These are phyloP conservation scores for Fraxinus baroniana DNA, from an alignment of 305 asterid genomes.

Conservation along the genomic window DNA sequence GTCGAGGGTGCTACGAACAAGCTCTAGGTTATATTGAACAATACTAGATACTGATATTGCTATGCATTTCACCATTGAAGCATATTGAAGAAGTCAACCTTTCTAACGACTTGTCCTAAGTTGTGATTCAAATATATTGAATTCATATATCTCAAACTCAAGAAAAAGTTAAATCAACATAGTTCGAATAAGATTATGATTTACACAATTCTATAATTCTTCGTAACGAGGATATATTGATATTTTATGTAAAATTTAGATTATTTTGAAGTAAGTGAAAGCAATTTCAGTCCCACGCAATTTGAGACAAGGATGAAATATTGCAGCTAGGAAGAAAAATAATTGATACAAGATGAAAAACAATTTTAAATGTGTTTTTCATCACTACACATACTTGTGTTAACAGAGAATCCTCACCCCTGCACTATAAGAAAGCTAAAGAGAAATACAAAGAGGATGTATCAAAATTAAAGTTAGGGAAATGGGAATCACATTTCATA, in stretches of 20 bases:
- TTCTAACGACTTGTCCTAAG: background rate
- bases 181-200: background rate
- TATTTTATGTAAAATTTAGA: background rate
- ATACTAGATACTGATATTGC: too few species aligned
- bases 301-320: background rate
- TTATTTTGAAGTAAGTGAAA: background rate
- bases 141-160: background rate
- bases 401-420: background rate
- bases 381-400: background rate
- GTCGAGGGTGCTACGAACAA: background rate
- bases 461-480: background rate
- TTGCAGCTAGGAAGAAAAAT: background rate
- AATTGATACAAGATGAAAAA: background rate
- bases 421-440: background rate
- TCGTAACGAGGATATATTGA: background rate
- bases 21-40: background rate
- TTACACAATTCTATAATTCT: background rate
- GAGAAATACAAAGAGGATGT: background rate
- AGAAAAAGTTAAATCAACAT: background rate
- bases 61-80: background rate
- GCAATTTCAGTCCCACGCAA: background rate
- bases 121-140: background rate
- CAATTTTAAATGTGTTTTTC: background rate
- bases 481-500: background rate
- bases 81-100: background rate